Base-by-base conservation (phyloP, 1,139 yeast species). In the Blastobotrys aristatus region DNA sequence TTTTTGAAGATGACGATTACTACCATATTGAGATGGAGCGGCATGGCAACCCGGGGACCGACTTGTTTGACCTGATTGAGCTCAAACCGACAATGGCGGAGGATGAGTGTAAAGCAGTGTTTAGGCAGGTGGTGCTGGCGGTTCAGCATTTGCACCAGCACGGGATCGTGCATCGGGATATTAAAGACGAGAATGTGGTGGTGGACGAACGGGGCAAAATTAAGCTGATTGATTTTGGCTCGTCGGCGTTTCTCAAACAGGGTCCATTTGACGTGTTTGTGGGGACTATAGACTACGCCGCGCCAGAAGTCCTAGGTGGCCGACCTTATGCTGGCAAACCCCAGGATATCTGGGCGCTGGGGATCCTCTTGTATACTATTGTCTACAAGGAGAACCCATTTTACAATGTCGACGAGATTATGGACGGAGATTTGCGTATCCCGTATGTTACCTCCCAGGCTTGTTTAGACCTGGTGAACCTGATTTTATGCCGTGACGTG, bases 191-290 rank as follows among this genome's bases (percentile, higher is more conserved):
- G 60, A 92, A 92, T 59, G 79, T 92, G 39, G 87, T 92, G 57
- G 85, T 92, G 43, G 96, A 92, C 60, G 62, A 61, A 43, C 49
- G 52, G 16, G 67, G 67, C 3, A 48, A 49, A 36, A 82, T 88
- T 49, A 90, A 90, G 65, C 71, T 92, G 51, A 92, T 92, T 62
- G 98, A 92, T 67, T 92, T 89, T 67, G 98, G 98, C 0, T 83
- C 95, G 48, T 96, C 97, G 1, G 96, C 97, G 0, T 87, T 88
- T 65, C 78, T 50, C 20, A 80, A 77, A 54, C 90, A 83, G 66
- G 97, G 97, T 0, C 97, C 97, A 2, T 92, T 90, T 68, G 96
- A 90, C 59, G 96, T 90, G 10, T 92, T 92, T 68, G 97, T 92
- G 1, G 98, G 98, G 2, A 92, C 98, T 0, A 81, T 92, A 36